phyloP scores from a whole-genome alignment of 352 stramenopile species.

The Elongisporangium undulatum region DNA sequence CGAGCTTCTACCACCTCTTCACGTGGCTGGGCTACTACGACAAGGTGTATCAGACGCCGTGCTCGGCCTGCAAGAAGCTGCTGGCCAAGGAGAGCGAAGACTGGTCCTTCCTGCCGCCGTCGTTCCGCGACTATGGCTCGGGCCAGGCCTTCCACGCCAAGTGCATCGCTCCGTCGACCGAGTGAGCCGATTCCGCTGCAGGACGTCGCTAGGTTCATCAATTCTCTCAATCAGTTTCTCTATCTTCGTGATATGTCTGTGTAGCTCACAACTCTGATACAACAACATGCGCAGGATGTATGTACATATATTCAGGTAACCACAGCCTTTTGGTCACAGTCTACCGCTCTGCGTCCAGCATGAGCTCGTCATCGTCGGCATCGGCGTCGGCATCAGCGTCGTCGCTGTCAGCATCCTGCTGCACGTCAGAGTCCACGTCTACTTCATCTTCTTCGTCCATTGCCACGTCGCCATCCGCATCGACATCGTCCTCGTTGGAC shows the following conservation, averaged over 20 bases:
- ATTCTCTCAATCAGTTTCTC: conserved; percentile 7
- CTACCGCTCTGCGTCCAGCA: not conserved
- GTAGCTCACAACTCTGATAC: too few species aligned
- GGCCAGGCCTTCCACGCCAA: conserved; percentile 82
- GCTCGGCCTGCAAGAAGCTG: conserved; percentile 83
- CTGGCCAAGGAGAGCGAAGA: conserved; percentile 78
- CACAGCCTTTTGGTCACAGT: not conserved
- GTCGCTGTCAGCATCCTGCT: not conserved
- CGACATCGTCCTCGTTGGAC: conserved; percentile 9
- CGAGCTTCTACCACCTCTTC: conserved; percentile 85
- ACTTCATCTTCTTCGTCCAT: conserved; percentile 35
- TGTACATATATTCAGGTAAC: not conserved
- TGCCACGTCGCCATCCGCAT: conserved; percentile 18
- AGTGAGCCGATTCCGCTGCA: conserved; percentile 2
- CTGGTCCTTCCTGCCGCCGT: conserved; percentile 74
- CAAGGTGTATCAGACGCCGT: conserved; percentile 87
- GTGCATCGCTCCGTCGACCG: conserved; percentile 61
- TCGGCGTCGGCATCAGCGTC: not conserved
- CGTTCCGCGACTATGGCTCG: conserved; percentile 82
- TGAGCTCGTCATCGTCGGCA: not conserved
- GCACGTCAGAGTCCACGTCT: conserved; percentile 4
- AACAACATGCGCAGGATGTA: not conserved
- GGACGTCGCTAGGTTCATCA: not conserved
- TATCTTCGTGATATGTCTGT: conserved; percentile 5
- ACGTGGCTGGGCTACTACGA: conserved; percentile 85